phyloP scores from a whole-genome alignment of 345 rosid genomes.

The Lagerstroemia speciosa region DNA sequence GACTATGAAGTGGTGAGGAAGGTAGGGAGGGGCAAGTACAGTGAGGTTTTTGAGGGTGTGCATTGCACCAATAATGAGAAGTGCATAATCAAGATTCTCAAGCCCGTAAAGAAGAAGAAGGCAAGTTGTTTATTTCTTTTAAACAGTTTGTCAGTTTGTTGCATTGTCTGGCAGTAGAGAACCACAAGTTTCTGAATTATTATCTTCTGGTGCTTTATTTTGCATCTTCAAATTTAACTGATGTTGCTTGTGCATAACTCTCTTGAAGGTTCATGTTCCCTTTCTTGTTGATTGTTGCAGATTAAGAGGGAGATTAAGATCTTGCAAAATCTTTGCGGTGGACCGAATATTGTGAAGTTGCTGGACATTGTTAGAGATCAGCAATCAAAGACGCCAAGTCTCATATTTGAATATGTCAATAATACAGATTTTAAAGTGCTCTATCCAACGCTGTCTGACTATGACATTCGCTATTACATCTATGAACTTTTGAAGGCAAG shows the following conservation, averaged over 20 bases:
- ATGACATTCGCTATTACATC: conserved; percentile 78
- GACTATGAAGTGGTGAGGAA: conserved; percentile 93
- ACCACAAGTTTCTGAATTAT: too few relatives aligned
- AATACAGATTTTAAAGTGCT: conserved; percentile 93
- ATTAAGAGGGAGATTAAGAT: conserved; percentile 97
- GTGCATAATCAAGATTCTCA: conserved; percentile 87
- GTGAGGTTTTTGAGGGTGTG: conserved; percentile 93
- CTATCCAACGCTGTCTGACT: conserved; percentile 81
- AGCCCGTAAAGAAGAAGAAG: conserved; percentile 99
- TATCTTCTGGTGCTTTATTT: not conserved
- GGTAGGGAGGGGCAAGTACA: conserved; percentile 93
- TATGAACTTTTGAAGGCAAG: conserved; percentile 82
- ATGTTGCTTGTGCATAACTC: not conserved
- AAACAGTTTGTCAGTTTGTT: not conserved
- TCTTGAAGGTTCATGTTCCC: not conserved
- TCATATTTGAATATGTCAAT: conserved; percentile 86
- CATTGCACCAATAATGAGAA: conserved; percentile 76
- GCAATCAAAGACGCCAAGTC: conserved; percentile 91
- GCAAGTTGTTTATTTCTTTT: conserved; percentile 20
- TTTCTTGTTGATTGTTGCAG: conserved; percentile 38
- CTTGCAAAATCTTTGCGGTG: conserved; percentile 94
- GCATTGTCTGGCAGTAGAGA: not conserved
- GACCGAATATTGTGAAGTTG: conserved; percentile 85
- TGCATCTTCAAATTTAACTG: not conserved
- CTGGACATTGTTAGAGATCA: conserved; percentile 97